Conservation (phyloP, 1,284 basidiomycete species). For the Gastroboletus turbinatus region DNA sequence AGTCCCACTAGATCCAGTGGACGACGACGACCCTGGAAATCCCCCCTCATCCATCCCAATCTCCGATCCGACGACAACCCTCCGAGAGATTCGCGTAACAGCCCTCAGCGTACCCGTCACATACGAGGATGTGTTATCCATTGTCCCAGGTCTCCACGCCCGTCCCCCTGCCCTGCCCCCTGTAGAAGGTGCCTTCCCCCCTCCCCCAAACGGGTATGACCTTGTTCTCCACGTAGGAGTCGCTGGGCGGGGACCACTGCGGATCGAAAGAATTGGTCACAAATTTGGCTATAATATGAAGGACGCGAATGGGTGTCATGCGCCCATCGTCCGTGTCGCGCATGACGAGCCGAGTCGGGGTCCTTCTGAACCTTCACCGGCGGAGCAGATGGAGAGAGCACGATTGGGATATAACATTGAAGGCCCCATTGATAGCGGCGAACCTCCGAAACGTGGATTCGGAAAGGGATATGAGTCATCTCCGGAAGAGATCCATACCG, state of each 20-base stretch:
- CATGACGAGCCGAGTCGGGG: slow-evolving; percentile 26
- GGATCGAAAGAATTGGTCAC: slow-evolving; percentile 67
- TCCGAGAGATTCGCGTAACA: slow-evolving; percentile 56
- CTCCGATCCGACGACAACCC: slow-evolving; percentile 11
- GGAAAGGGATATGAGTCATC: slow-evolving; percentile 50
- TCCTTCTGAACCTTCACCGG: slow-evolving; percentile 33
- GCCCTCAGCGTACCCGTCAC: slow-evolving; percentile 58
- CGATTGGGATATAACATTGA: slow-evolving; percentile 32
- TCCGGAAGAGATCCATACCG: slow-evolving; percentile 46
- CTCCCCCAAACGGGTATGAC: slow-evolving; percentile 64
- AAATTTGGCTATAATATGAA: slow-evolving; percentile 72
- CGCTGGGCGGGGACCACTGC: slow-evolving; percentile 60
- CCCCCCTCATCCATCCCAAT: slow-evolving; percentile 1
- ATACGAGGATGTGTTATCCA: slow-evolving; percentile 60
- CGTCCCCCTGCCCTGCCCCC: slow-evolving; percentile 59
- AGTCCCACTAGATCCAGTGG: slow-evolving; percentile 22
- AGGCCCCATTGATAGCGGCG: slow-evolving; percentile 26
- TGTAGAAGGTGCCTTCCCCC: slow-evolving; percentile 33
- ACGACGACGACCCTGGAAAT: slow-evolving; percentile 8
- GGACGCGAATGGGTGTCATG: slow-evolving; percentile 59
- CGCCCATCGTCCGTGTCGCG: slow-evolving; percentile 47
- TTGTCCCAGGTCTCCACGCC: slow-evolving; percentile 59
- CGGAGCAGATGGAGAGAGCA: slow-evolving; percentile 37
- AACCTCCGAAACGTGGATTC: slow-evolving; percentile 47
- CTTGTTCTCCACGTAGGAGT: slow-evolving; percentile 74